phyloP scores from a whole-genome alignment of 139 green algal genomes.

The Coccomyxa sp. region DNA sequence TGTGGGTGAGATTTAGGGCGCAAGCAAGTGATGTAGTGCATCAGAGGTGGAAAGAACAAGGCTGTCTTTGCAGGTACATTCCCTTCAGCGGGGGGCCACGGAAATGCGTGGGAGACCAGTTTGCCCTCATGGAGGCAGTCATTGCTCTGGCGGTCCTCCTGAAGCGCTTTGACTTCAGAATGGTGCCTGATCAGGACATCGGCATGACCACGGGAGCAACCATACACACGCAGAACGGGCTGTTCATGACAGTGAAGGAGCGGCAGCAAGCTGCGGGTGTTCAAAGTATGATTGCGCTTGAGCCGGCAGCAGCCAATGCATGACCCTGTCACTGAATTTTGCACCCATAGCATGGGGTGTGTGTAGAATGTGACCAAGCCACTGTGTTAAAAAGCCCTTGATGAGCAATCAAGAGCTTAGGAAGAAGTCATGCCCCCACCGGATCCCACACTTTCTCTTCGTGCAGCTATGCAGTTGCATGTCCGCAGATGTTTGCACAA shows the following conservation, averaged over 20 bases:
- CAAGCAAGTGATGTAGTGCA: too few relatives aligned
- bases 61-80: conserved; percentile 72
- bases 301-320: too few relatives aligned
- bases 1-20: too few relatives aligned
- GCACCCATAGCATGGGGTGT: too few relatives aligned
- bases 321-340: too few relatives aligned
- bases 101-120: conserved; percentile 97
- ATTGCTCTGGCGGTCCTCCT: conserved; percentile 80
- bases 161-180: conserved; percentile 71
- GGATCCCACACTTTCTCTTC: too few relatives aligned
- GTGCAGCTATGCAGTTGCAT: too few relatives aligned
- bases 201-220: conserved; percentile 96
- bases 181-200: conserved; percentile 76
- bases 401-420: too few relatives aligned
- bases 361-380: not conserved
- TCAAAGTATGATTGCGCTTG: not conserved
- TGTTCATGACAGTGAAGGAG: conserved; percentile 77
- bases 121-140: conserved; percentile 93
- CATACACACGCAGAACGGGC: conserved; percentile 87
- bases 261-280: conserved; percentile 2
- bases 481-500: too few relatives aligned
- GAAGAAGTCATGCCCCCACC: too few relatives aligned
- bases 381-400: too few relatives aligned
- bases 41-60: too few relatives aligned
- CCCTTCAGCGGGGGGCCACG: conserved; percentile 50